These are phyloP conservation scores for Sclerotinia minor DNA, from an alignment of 2,329 filamentous ascomycete species.

Conservation along the genomic window DNA sequence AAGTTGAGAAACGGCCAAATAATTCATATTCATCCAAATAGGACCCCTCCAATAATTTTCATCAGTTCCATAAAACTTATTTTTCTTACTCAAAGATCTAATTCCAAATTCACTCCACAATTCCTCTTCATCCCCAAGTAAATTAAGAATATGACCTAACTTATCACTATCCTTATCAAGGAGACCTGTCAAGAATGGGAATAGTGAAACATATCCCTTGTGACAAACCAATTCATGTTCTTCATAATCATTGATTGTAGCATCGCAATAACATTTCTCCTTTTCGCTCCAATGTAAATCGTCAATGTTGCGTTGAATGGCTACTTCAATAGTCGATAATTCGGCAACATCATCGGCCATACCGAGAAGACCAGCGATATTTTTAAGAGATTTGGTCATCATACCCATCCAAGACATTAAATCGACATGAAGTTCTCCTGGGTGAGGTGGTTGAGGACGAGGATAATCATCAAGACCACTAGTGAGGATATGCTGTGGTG, in stretches of 20 bases:
- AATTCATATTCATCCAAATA: slow-evolving; percentile 96
- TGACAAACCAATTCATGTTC: slow-evolving; percentile 89
- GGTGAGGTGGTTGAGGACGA: slow-evolving; percentile 87
- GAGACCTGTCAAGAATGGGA: slow-evolving; percentile 86
- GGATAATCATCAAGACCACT: slow-evolving; percentile 97
- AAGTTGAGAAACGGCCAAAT: slow-evolving; percentile 77
- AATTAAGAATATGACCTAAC: slow-evolving; percentile 71
- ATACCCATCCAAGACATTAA: slow-evolving; percentile 97
- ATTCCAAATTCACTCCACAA: slow-evolving; percentile 92
- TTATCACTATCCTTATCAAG: slow-evolving; percentile 71
- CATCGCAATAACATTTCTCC: slow-evolving; percentile 85
- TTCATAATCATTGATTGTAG: slow-evolving; percentile 92
- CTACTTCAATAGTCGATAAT: slow-evolving; percentile 69
- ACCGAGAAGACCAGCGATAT: slow-evolving; percentile 74
- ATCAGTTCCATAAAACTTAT: slow-evolving; percentile 79
- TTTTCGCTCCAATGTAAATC: slow-evolving; percentile 90
- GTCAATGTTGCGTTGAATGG: slow-evolving; percentile 81
- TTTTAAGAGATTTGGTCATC: slow-evolving; percentile 83
- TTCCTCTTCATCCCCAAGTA: slow-evolving; percentile 78
- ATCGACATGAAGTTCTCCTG: slow-evolving; percentile 92
- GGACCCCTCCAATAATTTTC: slow-evolving; percentile 98
- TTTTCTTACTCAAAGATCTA: slow-evolving; percentile 80
- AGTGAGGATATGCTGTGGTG: slow-evolving; percentile 81
- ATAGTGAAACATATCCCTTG: slow-evolving; percentile 92
- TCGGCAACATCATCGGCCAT: slow-evolving; percentile 73